Percentiles rank a stretch among this genome's conserved stretches.
Conservation (phyloP, 2,329 filamentous ascomycete species). For the Thermochaetoides dissita region DNA sequence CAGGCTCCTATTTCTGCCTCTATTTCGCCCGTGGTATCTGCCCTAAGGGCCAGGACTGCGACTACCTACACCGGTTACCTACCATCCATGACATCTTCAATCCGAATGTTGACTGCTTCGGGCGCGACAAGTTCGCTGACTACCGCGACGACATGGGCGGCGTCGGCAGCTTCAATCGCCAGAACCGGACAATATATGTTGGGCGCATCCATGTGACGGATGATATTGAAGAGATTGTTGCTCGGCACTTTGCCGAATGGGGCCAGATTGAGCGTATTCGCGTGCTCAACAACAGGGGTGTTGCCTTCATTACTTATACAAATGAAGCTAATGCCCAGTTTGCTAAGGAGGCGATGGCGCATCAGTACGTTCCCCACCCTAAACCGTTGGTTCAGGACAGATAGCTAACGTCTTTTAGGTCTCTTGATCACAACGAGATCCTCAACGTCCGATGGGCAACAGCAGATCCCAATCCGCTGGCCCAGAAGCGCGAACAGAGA, state of each 20-base stretch:
- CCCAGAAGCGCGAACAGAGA: conserved; percentile 78
- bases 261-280: conserved; percentile 78
- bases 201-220: conserved; percentile 90
- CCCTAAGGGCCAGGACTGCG: conserved; percentile 81
- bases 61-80: conserved; percentile 83
- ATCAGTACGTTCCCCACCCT: conserved; percentile 41
- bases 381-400: no score
- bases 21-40: conserved; percentile 75
- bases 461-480: conserved; percentile 86
- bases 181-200: conserved; percentile 88
- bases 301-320: conserved; percentile 87
- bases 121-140: conserved; percentile 80
- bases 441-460: conserved; percentile 97
- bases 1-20: conserved; percentile 81
- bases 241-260: conserved; percentile 93
- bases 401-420: conserved; percentile 3
- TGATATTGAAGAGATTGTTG: conserved; percentile 92
- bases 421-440: conserved; percentile 79
- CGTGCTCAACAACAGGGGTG: conserved; percentile 76
- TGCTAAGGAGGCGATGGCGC: conserved; percentile 89
- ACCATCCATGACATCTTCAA: conserved; percentile 81
- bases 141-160: conserved; percentile 98
- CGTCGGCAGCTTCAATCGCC: conserved; percentile 82
- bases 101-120: conserved; percentile 89
- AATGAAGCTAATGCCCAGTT: conserved; percentile 69